These are phyloP conservation scores for Fusarium sp. DNA, from an alignment of 2,329 filamentous ascomycete species.

Conservation along the genomic window DNA sequence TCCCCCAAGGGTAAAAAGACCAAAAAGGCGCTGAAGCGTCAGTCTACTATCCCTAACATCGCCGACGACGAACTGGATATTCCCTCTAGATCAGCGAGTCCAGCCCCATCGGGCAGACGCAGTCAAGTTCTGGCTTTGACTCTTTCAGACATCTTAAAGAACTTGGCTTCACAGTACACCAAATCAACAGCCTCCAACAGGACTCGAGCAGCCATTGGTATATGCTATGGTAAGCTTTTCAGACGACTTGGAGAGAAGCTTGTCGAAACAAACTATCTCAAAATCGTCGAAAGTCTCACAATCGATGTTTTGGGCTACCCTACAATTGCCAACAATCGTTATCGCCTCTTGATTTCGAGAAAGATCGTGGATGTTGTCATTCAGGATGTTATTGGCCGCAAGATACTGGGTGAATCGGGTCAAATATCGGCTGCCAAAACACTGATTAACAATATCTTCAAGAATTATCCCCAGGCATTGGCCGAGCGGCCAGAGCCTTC, in stretches of 20 bases:
- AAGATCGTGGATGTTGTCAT: constrained; percentile 86
- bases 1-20: constrained; percentile 74
- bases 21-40: constrained; percentile 69
- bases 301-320: constrained; percentile 81
- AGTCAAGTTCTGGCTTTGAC: constrained; percentile 78
- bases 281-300: constrained; percentile 83
- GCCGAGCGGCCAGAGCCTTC: constrained; percentile 89
- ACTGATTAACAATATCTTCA: constrained; percentile 87
- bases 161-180: constrained; percentile 83
- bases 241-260: constrained; percentile 81
- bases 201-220: constrained; percentile 82
- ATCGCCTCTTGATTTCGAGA: constrained; percentile 84
- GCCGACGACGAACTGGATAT: constrained; percentile 80
- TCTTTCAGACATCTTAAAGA: constrained; percentile 80
- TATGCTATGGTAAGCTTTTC: constrained; percentile 87
- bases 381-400: constrained; percentile 82
- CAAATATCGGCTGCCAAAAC: constrained; percentile 84
- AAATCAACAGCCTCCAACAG: constrained; percentile 82
- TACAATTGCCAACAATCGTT: constrained; percentile 84
- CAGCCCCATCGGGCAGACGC: constrained; percentile 75
- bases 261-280: constrained; percentile 85
- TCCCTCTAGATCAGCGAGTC: constrained; percentile 75
- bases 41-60: constrained; percentile 68
- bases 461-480: constrained; percentile 91
- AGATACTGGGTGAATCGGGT: constrained; percentile 88